Evolutionary conservation across 1,284 basidiomycete genomes (phyloP), one percentile per base, ranked within the genome.

Genomic region (Lentinus polychrous): DNA sequence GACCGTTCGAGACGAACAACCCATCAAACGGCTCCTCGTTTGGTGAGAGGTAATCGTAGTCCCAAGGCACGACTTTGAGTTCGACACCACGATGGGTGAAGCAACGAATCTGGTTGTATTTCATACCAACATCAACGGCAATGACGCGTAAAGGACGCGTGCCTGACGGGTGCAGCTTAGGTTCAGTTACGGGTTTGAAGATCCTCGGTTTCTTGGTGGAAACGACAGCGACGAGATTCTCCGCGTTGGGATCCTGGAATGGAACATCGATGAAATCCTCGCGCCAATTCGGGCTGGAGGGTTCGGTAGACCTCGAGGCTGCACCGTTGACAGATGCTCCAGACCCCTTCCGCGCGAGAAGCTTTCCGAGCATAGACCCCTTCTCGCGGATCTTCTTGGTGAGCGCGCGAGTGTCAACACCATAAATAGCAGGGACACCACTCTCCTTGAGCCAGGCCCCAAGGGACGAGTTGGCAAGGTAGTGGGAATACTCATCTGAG

Each of bases 51-150:
- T 97, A 92, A 70, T 99, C 88, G 66, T 96, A 89, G 66, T 99
- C 79, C 94, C 94, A 99, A 35, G 96, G 95, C 3, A 99, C 91
- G 47, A 97, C 93, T 70, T 97, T 96, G 65, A 99, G 76, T 68
- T 99, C 93, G 45, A 98, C 82, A 47, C 96, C 95, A 42, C 96
- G 89, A 47, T 84, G 78, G 45, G 83, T 86, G 72, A 99, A 97
- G 75, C 95, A 99, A 41, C 96, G 83, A 59, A 99, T 95, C 70
- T 99, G 96, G 71, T 99, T 99, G 73, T 88, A 95, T 72, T 99
- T 99, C 91, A 99, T 98, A 38, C 96, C 96, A 48, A 99, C 94
- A 66, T 99, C 96, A 49, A 99, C 73, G 3, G 92, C 92, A 18
- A 99, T 63, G 43, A 99, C 80, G 53, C 96, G 87, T 34, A 99